Conservation (phyloP, 768 basidiomycete species). For the Mrakia blollopis region DNA sequence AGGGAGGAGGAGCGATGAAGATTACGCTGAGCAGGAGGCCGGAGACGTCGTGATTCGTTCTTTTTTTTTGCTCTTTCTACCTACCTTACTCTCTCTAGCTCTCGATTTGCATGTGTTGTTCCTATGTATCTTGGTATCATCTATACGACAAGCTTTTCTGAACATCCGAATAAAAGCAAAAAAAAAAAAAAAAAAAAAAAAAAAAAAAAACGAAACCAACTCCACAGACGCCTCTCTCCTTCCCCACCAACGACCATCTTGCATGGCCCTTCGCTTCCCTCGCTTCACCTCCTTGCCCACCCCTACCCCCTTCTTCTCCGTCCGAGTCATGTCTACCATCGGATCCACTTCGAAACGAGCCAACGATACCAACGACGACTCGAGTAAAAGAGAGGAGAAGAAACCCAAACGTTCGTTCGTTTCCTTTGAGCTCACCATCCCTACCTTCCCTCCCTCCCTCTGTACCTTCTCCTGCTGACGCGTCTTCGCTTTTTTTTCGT, state of each 20-base stretch:
- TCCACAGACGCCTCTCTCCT: background rate
- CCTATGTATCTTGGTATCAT: too few relatives aligned
- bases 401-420: slow-evolving; percentile 3
- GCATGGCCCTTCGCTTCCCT: background rate
- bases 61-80: too few relatives aligned
- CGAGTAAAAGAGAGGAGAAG: background rate
- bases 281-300: background rate
- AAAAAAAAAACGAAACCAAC: background rate
- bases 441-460: background rate
- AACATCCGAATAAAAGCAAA: too few relatives aligned
- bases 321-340: background rate
- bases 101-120: too few relatives aligned
- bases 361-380: background rate
- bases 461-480: background rate
- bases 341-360: background rate
- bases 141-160: too few relatives aligned
- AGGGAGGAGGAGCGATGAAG: background rate
- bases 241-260: background rate
- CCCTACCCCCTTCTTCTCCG: background rate
- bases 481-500: background rate
- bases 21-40: background rate
- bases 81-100: too few relatives aligned
- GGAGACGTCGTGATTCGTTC: too few relatives aligned
- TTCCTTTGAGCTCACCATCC: background rate
- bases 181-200: too few relatives aligned